Percentiles rank a stretch among this genome's conserved stretches.
These are phyloP conservation scores for Lepidium africanum DNA, from an alignment of 345 rosid genomes.

Conservation along the genomic window DNA sequence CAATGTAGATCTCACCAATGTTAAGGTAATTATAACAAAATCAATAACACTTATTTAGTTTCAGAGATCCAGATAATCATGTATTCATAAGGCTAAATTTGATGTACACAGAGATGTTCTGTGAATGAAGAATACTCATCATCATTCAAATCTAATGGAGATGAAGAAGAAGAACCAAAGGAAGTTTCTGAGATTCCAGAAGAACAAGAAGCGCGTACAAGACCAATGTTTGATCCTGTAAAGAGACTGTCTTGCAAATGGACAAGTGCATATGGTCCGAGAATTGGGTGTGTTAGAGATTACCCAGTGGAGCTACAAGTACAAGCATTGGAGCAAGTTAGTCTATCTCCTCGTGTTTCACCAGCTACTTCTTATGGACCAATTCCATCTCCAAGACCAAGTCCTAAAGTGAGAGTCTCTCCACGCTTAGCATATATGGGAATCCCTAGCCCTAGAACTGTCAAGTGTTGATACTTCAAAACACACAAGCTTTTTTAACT, in stretches of 20 bases:
- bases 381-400: constrained; percentile 52
- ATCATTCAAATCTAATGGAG: constrained; percentile 24
- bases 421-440: constrained; percentile 44
- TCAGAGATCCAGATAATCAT: background rate
- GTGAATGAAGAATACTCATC: constrained; percentile 42
- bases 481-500: background rate
- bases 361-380: constrained; percentile 34
- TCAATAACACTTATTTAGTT: too few relatives aligned
- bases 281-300: constrained; percentile 73
- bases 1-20: constrained; percentile 48
- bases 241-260: constrained; percentile 62
- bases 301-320: constrained; percentile 54
- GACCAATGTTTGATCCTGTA: constrained; percentile 28
- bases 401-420: constrained; percentile 38
- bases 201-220: constrained; percentile 19
- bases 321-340: constrained; percentile 59
- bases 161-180: constrained; percentile 22
- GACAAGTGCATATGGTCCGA: constrained; percentile 62
- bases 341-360: constrained; percentile 41
- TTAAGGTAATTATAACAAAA: constrained; percentile 34
- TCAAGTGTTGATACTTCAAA: constrained; percentile 2
- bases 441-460: constrained; percentile 36
- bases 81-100: constrained; percentile 1
- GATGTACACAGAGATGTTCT: constrained; percentile 39
- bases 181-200: constrained; percentile 8